Evolutionary conservation across 257 asterid genomes (phyloP), one percentile per base, ranked within the genome.

Genomic region (Asclepias syriaca): DNA sequence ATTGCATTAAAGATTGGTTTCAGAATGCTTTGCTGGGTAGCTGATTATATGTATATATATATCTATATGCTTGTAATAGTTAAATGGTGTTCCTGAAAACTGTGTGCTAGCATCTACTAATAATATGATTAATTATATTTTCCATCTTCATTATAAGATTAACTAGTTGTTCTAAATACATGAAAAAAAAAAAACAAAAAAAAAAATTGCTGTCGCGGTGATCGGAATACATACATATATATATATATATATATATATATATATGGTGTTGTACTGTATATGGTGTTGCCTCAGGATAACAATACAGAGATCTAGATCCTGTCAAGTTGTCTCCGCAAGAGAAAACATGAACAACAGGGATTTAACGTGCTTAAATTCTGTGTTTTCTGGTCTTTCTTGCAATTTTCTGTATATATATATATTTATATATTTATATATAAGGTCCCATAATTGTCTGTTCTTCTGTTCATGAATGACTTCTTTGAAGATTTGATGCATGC

Each of bases 291-390:
- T 77, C 81, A 80, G 84, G 82, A 65, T 66, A 69, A 80, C 65
- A 11, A 39, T 68, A 86, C 97, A 87, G 65, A 88, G 91, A 90
- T 87, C 85, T 75, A 85, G 91, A 90, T 88, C 79, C 71, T 83
- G 85, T 87, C 90, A 73, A 79, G 56, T 3, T 85, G 91, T 83
- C 80, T 77, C 87, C 83, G 8, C 77, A 45, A 68, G 69, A 74
- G 61, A 69, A 48, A 49, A 75, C 65, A 77, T 43, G 55, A 73
- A 58, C 58, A 81, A 74, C 82, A 77, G 56, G 48, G 56, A 69
- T 70, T 60, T 77, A 72, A 8, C 66, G 59, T 57, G 46, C 70
- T 58, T 68, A 75, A 77, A 59, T 73, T 70, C 72, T 48, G 3
- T 81, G 88, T 83, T 84, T 51, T 82, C 76, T 77, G 79, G 89